Percentiles rank a stretch among this genome's conserved stretches.
These are phyloP conservation scores for Daucus carota DNA, from an alignment of 129 eudicot genomes.

Conservation along the genomic window DNA sequence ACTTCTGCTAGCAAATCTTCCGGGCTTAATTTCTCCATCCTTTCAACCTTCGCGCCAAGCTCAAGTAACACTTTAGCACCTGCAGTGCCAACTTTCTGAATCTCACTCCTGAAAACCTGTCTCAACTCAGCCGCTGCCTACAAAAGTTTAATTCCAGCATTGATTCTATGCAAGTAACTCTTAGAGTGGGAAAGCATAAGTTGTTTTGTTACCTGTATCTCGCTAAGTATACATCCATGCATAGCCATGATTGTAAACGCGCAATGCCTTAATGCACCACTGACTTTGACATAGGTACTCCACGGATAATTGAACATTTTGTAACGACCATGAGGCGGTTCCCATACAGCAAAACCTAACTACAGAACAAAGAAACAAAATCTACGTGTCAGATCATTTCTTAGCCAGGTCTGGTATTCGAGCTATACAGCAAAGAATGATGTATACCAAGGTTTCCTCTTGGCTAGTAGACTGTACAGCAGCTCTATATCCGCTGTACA, in stretches of 20 bases:
- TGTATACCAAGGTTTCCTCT: slow-evolving; percentile 71
- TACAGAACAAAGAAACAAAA: slow-evolving; percentile 22
- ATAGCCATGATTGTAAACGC: slow-evolving; percentile 80
- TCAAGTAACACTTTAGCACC: slow-evolving; percentile 67
- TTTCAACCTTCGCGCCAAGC: slow-evolving; percentile 69
- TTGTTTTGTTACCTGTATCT: slow-evolving; percentile 77
- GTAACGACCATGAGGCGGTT: slow-evolving; percentile 94
- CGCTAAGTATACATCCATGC: slow-evolving; percentile 88
- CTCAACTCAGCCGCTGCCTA: slow-evolving; percentile 73
- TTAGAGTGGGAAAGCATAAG: background rate
- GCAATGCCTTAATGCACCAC: slow-evolving; percentile 85
- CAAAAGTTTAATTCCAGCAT: background rate
- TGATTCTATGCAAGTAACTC: background rate
- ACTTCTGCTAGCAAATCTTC: slow-evolving; percentile 50
- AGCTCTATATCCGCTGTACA: slow-evolving; percentile 66
- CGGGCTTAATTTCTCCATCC: slow-evolving; percentile 56
- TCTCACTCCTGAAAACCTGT: slow-evolving; percentile 42
- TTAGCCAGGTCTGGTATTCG: background rate
- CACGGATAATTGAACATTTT: slow-evolving; percentile 68
- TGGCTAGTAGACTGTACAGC: slow-evolving; percentile 75
- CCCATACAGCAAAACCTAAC: slow-evolving; percentile 78
- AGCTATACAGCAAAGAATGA: background rate
- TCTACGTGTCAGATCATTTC: background rate
- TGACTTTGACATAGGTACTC: slow-evolving; percentile 62
- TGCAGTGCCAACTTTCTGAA: slow-evolving; percentile 63